These are phyloP conservation scores for Cladosporium sp. DNA, from an alignment of 2,329 filamentous ascomycete species.

Conservation along the genomic window DNA sequence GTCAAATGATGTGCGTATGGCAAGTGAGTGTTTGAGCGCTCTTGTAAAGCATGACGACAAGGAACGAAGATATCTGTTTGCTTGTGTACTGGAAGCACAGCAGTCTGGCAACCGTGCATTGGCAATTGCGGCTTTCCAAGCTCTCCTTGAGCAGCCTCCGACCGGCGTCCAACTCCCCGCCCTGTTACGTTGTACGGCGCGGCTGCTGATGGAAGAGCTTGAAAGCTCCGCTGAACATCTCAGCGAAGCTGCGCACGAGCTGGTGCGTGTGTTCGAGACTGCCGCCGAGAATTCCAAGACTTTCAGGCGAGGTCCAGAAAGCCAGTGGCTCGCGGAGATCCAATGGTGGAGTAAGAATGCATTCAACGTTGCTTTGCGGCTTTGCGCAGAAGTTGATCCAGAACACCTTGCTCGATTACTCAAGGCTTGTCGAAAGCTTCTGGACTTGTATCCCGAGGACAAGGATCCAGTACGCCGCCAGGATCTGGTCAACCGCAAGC, in stretches of 20 bases:
- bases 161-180: conserved; percentile 54
- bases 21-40: conserved; percentile 56
- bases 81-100: conserved; percentile 73
- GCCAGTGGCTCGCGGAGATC: conserved; percentile 53
- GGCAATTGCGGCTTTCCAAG: conserved; percentile 53
- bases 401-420: conserved; percentile 51
- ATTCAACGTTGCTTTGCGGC: conserved; percentile 68
- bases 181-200: conserved; percentile 53
- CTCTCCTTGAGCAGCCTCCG: conserved; percentile 52
- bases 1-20: conserved; percentile 34
- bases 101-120: conserved; percentile 55
- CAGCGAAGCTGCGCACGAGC: conserved; percentile 35
- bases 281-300: conserved; percentile 41
- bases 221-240: conserved; percentile 26
- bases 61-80: conserved; percentile 63
- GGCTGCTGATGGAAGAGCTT: conserved; percentile 41
- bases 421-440: conserved; percentile 33
- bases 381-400: conserved; percentile 53
- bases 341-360: conserved; percentile 80
- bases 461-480: conserved; percentile 14
- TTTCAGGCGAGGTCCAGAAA: conserved; percentile 32
- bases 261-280: conserved; percentile 51
- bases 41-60: conserved; percentile 50
- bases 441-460: conserved; percentile 20
- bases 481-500: conserved; percentile 48